Conservation (phyloP, 73 alveolate genomes). For the Symbiodinium natans region DNA sequence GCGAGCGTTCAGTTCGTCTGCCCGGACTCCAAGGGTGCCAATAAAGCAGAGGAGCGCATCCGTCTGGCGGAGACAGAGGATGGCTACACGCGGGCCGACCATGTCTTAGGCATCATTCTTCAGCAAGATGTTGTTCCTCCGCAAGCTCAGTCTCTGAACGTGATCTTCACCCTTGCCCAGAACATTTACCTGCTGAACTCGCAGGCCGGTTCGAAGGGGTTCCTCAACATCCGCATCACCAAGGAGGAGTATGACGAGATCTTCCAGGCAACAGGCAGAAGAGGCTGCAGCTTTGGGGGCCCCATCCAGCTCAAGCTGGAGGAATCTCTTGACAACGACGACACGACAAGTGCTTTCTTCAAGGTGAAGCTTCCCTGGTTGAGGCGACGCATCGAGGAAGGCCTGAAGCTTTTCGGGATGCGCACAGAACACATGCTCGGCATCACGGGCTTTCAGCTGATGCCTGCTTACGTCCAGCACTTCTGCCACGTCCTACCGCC, state of each 20-base stretch:
- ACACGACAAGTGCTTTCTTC: background rate
- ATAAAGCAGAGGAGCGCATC: background rate
- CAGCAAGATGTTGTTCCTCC: constrained; percentile 14
- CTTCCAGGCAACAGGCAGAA: background rate
- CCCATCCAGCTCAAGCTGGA: constrained; percentile 29
- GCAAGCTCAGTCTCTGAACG: constrained; percentile 42
- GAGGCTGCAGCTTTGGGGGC: constrained; percentile 41
- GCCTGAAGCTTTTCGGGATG: constrained; percentile 46
- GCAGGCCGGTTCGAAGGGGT: constrained; percentile 36
- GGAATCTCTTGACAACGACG: background rate
- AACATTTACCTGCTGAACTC: constrained; percentile 37
- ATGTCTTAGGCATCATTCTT: constrained; percentile 48
- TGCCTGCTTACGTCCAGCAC: constrained; percentile 29
- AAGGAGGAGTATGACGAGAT: constrained; percentile 34
- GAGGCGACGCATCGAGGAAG: constrained; percentile 73
- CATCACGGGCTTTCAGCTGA: constrained; percentile 61
- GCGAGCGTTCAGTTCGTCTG: constrained; percentile 17
- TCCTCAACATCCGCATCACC: constrained; percentile 46
- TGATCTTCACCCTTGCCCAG: constrained; percentile 43
- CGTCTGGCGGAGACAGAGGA: constrained; percentile 11
- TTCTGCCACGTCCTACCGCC: constrained; percentile 14
- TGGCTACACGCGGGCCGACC: background rate
- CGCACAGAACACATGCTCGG: constrained; percentile 16
- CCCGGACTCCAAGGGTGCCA: background rate
- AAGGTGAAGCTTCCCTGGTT: constrained; percentile 30